Evolutionary conservation across 805 yeast species (phyloP).

Genomic region (Zygoascus bituminiphila): DNA sequence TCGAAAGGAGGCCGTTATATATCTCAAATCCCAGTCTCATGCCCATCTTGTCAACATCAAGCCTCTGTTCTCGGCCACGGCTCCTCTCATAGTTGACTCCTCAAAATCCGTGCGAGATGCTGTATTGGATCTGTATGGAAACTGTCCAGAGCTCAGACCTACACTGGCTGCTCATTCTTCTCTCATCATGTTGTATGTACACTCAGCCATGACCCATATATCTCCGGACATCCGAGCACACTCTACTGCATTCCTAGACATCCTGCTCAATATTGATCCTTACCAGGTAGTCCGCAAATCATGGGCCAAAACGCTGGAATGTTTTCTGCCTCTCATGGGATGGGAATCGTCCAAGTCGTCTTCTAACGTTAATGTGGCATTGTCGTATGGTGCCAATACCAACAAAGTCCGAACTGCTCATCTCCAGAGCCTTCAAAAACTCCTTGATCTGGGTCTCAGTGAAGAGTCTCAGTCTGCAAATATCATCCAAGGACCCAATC

Average conservation of each 20-base stretch:
- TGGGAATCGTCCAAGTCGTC: conserved; percentile 42
- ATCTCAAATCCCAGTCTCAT: conserved; percentile 44
- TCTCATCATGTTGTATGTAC: conserved; percentile 54
- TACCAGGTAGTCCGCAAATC: conserved; percentile 50
- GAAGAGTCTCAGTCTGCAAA: conserved; percentile 16
- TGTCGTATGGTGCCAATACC: conserved; percentile 21
- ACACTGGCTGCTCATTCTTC: conserved; percentile 31
- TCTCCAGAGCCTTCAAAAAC: conserved; percentile 33
- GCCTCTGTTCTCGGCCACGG: conserved; percentile 46
- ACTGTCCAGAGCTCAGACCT: conserved; percentile 11
- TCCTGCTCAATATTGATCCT: conserved; percentile 48
- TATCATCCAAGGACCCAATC: conserved; percentile 30
- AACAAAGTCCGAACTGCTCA: conserved; percentile 22
- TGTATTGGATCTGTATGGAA: conserved; percentile 32
- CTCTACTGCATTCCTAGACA: conserved; percentile 57
- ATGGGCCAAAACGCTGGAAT: conserved; percentile 61
- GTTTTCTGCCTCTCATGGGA: conserved; percentile 61
- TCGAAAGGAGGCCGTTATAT: conserved; percentile 59
- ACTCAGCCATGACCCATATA: conserved; percentile 92
- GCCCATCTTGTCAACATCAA: conserved; percentile 46
- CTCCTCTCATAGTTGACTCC: conserved; percentile 60
- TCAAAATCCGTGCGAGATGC: conserved; percentile 57
- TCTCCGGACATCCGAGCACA: conserved; percentile 66
- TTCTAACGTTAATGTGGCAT: conserved; percentile 28
- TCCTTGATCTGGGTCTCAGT: conserved; percentile 40